Evolutionary conservation across 345 rosid species (phyloP).

Genomic region (Arabidopsis thaliana): TAIR10.1 NC_003070.9:29155501-29156000

Average conservation of each 20-base stretch:
- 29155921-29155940: slow-evolving; percentile 32
- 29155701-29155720: slow-evolving; percentile 47
- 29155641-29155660: slow-evolving; percentile 67
- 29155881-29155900: slow-evolving; percentile 69
- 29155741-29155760: slow-evolving; percentile 72
- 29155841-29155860: slow-evolving; percentile 53
- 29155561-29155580: slow-evolving; percentile 54
- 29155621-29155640: slow-evolving; percentile 60
- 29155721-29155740: slow-evolving; percentile 66
- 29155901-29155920: slow-evolving; percentile 69
- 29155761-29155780: slow-evolving; percentile 67
- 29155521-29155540: slow-evolving; percentile 86
- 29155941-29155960: slow-evolving; percentile 37
- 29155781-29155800: slow-evolving; percentile 89
- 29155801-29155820: slow-evolving; percentile 75
- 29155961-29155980: slow-evolving; percentile 9
- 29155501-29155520: slow-evolving; percentile 69
- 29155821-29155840: slow-evolving; percentile 60
- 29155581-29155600: slow-evolving; percentile 50
- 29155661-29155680: slow-evolving; percentile 22
- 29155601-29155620: slow-evolving; percentile 51
- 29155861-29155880: slow-evolving; percentile 56
- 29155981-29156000: slow-evolving; percentile 34
- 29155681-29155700: slow-evolving; percentile 33
- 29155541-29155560: slow-evolving; percentile 75